Evolutionary conservation across 140 eudicot genomes (phyloP).

Genomic region (Eryngium alpinum): DNA sequence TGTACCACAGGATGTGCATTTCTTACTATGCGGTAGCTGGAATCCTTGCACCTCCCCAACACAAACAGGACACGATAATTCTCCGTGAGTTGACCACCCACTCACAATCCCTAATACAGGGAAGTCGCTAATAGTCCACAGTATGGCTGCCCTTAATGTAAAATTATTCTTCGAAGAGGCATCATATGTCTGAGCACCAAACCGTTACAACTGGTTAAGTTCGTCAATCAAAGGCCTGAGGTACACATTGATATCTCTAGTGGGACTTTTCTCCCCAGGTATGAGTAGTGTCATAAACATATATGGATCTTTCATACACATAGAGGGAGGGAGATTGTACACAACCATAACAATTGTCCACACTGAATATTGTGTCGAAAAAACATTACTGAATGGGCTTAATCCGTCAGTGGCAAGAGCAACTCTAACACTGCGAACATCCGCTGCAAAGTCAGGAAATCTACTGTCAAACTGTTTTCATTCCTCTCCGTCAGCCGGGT

Average conservation of each 20-base stretch:
- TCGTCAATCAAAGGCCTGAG: not conserved
- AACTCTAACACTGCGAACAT: too few species aligned
- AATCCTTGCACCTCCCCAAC: not conserved
- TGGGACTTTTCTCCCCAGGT: too few species aligned
- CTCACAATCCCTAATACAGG: not conserved
- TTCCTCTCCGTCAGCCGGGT: too few species aligned
- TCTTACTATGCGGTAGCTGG: not conserved
- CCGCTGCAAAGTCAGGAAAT: too few species aligned
- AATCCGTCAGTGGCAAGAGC: too few species aligned
- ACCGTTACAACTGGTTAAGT: not conserved
- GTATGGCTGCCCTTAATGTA: not conserved
- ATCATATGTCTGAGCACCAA: not conserved
- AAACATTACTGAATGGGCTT: too few species aligned
- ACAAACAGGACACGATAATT: not conserved
- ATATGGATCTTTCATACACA: too few species aligned
- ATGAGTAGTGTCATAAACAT: too few species aligned
- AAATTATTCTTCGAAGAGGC: not conserved
- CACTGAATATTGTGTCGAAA: not conserved
- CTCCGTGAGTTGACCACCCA: not conserved
- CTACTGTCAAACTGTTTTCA: too few species aligned
- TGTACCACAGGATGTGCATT: not conserved
- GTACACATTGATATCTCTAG: too few species aligned
- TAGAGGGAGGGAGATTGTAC: too few species aligned
- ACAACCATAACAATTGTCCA: not conserved
- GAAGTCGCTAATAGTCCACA: too few species aligned